Evolutionary conservation across 163 green algal species (phyloP).

Genomic region (Trebouxiophyceae sp.): DNA sequence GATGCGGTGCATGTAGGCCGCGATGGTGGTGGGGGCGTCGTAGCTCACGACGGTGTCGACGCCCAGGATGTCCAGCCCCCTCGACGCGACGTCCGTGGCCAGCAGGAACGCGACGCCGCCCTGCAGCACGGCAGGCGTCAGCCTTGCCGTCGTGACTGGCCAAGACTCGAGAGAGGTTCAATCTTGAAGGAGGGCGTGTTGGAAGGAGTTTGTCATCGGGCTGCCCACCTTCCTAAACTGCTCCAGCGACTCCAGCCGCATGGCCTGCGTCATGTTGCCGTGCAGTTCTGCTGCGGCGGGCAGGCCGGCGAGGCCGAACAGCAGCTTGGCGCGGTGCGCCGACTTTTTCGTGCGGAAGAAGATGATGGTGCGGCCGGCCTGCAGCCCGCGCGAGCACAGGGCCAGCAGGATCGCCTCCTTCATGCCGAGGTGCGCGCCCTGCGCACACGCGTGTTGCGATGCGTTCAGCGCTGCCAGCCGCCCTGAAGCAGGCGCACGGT

Average conservation of each 20-base stretch:
- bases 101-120: constrained; percentile 78
- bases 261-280: constrained; percentile 92
- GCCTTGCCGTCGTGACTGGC: too few relatives aligned
- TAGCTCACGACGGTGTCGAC: constrained; percentile 93
- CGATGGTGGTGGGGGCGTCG: constrained; percentile 72
- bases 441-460: too few relatives aligned
- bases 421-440: constrained; percentile 13
- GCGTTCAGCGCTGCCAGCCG: too few relatives aligned
- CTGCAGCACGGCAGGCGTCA: constrained; percentile 10
- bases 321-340: constrained; percentile 63
- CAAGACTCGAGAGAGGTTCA: too few relatives aligned
- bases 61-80: constrained; percentile 94
- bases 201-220: too few relatives aligned
- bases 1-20: constrained; percentile 71
- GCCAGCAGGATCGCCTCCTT: constrained; percentile 89
- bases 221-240: constrained; percentile 59
- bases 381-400: constrained; percentile 68
- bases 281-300: constrained; percentile 87
- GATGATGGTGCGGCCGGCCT: constrained; percentile 66
- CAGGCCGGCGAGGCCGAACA: constrained; percentile 86
- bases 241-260: constrained; percentile 81
- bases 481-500: too few relatives aligned
- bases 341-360: constrained; percentile 88
- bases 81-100: constrained; percentile 94
- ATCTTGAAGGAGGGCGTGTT: too few relatives aligned